Base-by-base conservation (phyloP, 2,329 filamentous ascomycete genomes). In the Phoma sp. region DNA sequence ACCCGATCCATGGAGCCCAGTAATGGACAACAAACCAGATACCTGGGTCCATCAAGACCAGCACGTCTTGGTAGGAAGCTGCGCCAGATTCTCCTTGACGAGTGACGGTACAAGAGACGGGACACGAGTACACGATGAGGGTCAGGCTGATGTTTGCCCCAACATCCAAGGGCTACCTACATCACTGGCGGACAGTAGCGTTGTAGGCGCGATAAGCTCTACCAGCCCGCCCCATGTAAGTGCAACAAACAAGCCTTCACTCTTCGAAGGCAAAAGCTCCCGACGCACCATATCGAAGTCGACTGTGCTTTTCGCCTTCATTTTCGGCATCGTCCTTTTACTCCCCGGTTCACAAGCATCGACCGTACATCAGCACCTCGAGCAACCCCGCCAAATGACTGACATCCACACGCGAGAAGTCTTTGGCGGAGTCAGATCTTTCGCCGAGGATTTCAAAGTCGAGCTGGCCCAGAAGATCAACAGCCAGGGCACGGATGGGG, bases 71-170 rank as follows among this genome's bases (percentile, higher is more conserved):
- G 22, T 67, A 4, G 44, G 56, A 41, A 51, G 41, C 24, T 68
- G 65, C 39, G 50, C 53, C 4, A 58, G 46, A 19, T 64, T 68
- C 38, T 58, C 54, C 1, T 46, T 69, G 35, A 57, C 51, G 1
- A 68, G 65, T 17, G 63, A 69, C 43, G 63, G 63, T 17, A 68
- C 66, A 5, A 61, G 54, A 35, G 49, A 60, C 13, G 66, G 65
- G 5, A 69, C 66, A 13, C 51, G 32, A 13, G 49, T 60, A 4
- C 29, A 58, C n/a, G 51, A 49, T 21, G 52, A 47, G 25, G 53
- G 51, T 6, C 54, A 40, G 36, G 39, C 48, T n/a, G 45, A 52
- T 12, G 25, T 22, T n/a, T 55, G 46, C 15, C 40, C 35, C 19
- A 36, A 41, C 5, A 12, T 37, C 5, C 17, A 45, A 17, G 17